Conservation (phyloP, 2,329 filamentous ascomycete genomes). For the Lecanicillium sp. region DNA sequence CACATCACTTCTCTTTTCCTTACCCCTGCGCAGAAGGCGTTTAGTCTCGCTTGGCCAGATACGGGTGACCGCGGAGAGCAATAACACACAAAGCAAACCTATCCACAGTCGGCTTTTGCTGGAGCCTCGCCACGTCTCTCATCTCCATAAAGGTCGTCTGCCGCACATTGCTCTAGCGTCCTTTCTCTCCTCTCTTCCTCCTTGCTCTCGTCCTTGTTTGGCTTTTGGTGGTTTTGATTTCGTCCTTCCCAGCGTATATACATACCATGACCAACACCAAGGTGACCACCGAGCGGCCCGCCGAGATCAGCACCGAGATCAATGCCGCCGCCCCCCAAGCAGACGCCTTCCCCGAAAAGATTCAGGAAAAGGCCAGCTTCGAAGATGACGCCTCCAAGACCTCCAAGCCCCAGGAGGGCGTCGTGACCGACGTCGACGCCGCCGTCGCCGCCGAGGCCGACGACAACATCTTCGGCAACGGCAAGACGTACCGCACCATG, state of each 20-base stretch:
- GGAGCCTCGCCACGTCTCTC: conserved; percentile 2
- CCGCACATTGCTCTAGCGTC: not conserved
- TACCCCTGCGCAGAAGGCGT: conserved; percentile 1
- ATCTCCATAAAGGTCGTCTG: not conserved
- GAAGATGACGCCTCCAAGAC: conserved; percentile 10
- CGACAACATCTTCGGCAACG: conserved; percentile 12
- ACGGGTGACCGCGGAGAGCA: conserved; percentile 5
- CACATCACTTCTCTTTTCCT: not conserved
- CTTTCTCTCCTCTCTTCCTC: not conserved
- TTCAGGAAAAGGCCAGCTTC: conserved; percentile 10
- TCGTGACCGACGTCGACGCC: not conserved
- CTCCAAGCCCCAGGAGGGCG: conserved; percentile 8
- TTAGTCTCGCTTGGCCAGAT: not conserved
- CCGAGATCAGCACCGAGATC: not conserved
- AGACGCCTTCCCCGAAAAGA: conserved; percentile 1
- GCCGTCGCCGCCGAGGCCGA: conserved; percentile 1
- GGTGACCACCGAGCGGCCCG: not conserved
- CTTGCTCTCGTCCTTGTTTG: not conserved
- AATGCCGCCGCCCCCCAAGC: not conserved
- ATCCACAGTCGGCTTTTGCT: conserved; percentile 2
- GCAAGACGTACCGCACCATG: conserved; percentile 29
- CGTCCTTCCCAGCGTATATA: not conserved
- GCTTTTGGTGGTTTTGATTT: not conserved
- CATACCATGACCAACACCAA: conserved; percentile 7
- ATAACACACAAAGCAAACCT: not conserved